Base-by-base conservation (phyloP, 2,329 filamentous ascomycete species). In the Neophaeococcomyces mojaviensis region DNA sequence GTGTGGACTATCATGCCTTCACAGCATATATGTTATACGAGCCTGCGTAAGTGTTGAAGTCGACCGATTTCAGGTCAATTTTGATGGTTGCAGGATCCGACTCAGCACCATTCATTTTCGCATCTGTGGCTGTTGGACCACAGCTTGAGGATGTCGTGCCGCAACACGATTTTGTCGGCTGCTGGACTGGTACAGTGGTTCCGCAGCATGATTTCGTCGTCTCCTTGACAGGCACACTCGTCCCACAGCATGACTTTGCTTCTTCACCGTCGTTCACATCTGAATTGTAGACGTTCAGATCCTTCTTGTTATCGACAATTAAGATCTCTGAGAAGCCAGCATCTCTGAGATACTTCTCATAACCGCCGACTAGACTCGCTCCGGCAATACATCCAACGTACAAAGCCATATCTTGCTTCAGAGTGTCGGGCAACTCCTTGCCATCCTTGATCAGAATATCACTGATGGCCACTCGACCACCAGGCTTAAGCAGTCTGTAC, bases 331-430 rank as follows among this genome's bases (percentile, higher is more conserved):
- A 33, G 50, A 80, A 79, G 0, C 76, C 78, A 0, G 72, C 74
- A 10, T 68, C 53, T 8, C 52, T 53, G 24, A 83, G 58, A 58
- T 71, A 81, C 6, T 38, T 30, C 45, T 77, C 66, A 60, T 82
- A 82, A 43, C 74, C 68, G 1, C 28, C 51, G 0, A 77, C 66
- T 46, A 63, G 58, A 49, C 75, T 79, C 1, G 79, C 77, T 1
- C 79, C 78, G 1, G 75, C 68, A 22, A 82, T 67, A 49, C 79
- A 83, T 0, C 79, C 78, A 2, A 80, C 73, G 57, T 81, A 79
- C 4, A 81, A 55, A 1, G 71, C 69, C 19, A 78, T 63, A 52
- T 72, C 66, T 1, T 63, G 61, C 39, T 62, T 67, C n/a, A 82
- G 56, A n/a, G 68, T 57, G 6, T 70, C 57, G 0, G 77, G 63